Base-by-base conservation (phyloP, 352 stramenopile species). In the Globisporangium iwayamae region DNA sequence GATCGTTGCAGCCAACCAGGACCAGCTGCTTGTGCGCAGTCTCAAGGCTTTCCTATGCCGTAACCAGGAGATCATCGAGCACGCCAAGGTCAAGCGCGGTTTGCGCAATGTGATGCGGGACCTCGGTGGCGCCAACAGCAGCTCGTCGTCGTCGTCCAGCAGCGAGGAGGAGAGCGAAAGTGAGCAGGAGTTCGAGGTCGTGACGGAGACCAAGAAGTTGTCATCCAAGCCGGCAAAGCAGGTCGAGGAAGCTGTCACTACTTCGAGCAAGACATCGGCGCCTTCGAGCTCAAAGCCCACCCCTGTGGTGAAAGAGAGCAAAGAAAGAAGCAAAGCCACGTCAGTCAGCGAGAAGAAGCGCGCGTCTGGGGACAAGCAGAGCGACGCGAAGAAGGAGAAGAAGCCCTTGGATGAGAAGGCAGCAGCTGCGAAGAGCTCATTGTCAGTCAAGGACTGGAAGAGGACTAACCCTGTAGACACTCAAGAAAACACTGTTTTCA, bases 1-100 rank as follows among this genome's bases (percentile, higher is more conserved):
- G 72, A 68, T 94, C 4, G 78, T 93, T 3, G 81, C 84, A 2
- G 85, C 83, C 0, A 94, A 93, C 52, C 72, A 86, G 47, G 73
- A 87, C 6, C 76, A 93, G 32, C 63, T 94, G 6, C 83, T 89
- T 18, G 85, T 91, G 16, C 80, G 79, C 32, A 89, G 76, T 30
- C 63, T 91, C 22, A 67, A 86, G 18, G 73, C 85, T 0, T 94
- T 92, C 60, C 64, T 92, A 46, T 70, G 88, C 22, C 66, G 79
- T 34, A 86, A 87, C 58, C 53, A 87, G 22, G 70, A 82, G 39
- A 76, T 79, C 22, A 76, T 71, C 7, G 72, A 90, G 43, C 72
- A 73, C 14, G 72, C 62, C 1, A 62, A 70, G 38, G 76, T 87
- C 8, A 87, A 87, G 57, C 81, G 66, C 30, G 73, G 76, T 8